phyloP scores from a whole-genome alignment of 306 rosid genomes.

The Pyrus bretschneideri region DNA sequence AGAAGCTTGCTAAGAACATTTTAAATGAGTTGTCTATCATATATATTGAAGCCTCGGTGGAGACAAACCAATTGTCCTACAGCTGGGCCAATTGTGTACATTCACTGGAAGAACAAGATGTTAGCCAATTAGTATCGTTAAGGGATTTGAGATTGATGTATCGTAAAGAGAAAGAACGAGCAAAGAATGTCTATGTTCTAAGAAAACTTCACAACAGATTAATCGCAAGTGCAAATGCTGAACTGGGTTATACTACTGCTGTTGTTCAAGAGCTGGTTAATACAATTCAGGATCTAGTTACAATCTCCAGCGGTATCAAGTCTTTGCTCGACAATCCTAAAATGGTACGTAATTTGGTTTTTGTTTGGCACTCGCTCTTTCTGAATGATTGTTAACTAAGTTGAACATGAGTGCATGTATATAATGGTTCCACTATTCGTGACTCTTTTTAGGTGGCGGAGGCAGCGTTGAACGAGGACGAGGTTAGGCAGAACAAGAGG shows the following conservation, averaged over 20 bases:
- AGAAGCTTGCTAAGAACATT: constrained; percentile 6
- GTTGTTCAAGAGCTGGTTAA: constrained; percentile 14
- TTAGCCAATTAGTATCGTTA: neutral
- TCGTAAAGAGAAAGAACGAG: constrained; percentile 15
- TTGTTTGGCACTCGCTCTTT: neutral
- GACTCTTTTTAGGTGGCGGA: constrained; percentile 3
- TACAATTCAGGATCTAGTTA: constrained; percentile 8
- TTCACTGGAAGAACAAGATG: constrained; percentile 4
- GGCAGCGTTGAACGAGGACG: constrained; percentile 12
- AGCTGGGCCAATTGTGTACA: constrained; percentile 2
- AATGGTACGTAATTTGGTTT: neutral
- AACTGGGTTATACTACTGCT: neutral
- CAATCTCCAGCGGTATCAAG: constrained; percentile 2
- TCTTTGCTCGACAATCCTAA: constrained; percentile 5
- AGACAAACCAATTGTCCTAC: constrained; percentile 5
- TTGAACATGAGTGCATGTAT: neutral
- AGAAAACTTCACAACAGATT: constrained; percentile 5
- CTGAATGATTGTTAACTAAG: neutral
- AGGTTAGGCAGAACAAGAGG: constrained; percentile 15
- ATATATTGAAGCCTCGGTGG: constrained; percentile 4
- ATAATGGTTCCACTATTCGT: neutral
- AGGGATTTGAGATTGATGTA: constrained; percentile 14
- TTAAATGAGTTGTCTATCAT: neutral
- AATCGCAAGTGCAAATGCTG: constrained; percentile 1
- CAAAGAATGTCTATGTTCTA: constrained; percentile 6